Conservation (phyloP, 306 rosid species). For the Castanea sativa region DNA sequence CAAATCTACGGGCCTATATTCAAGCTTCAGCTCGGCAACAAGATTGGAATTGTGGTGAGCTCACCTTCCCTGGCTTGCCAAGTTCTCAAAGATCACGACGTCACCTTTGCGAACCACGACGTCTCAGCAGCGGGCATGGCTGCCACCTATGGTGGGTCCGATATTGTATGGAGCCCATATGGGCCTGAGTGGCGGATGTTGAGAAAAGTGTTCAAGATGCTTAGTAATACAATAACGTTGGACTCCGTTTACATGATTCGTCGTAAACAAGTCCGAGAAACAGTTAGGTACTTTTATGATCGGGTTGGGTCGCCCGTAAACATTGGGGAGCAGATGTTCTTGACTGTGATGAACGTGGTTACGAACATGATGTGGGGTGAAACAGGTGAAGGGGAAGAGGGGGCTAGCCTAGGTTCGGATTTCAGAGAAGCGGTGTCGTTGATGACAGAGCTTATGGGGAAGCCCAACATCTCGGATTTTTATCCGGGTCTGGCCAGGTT, state of each 20-base stretch:
- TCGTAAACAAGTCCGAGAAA: slow-evolving; percentile 45
- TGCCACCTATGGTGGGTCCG: slow-evolving; percentile 46
- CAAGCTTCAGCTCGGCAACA: slow-evolving; percentile 65
- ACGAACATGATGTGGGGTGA: slow-evolving; percentile 80
- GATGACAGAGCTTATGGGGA: slow-evolving; percentile 40
- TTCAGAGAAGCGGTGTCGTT: slow-evolving; percentile 51
- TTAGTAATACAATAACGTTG: slow-evolving; percentile 38
- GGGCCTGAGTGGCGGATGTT: slow-evolving; percentile 85
- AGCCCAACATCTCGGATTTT: slow-evolving; percentile 72
- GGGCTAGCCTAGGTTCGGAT: slow-evolving; percentile 45
- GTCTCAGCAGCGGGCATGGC: slow-evolving; percentile 41
- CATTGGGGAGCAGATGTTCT: slow-evolving; percentile 53
- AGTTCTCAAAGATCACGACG: slow-evolving; percentile 60
- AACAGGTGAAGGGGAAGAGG: slow-evolving; percentile 52
- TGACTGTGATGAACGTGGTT: slow-evolving; percentile 59
- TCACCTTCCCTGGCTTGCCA: slow-evolving; percentile 54
- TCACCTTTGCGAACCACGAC: slow-evolving; percentile 75
- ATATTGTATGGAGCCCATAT: slow-evolving; percentile 66
- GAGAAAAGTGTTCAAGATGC: slow-evolving; percentile 74
- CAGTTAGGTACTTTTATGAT: slow-evolving; percentile 23
- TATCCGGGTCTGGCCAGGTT: slow-evolving; percentile 67
- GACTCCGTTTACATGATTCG: slow-evolving; percentile 65
- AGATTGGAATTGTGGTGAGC: slow-evolving; percentile 41
- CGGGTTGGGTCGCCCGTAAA: slow-evolving; percentile 49
- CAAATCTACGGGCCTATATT: slow-evolving; percentile 52